These are phyloP conservation scores for Giardia muris DNA, from an alignment of 208 protist genomes.

Conservation along the genomic window DNA sequence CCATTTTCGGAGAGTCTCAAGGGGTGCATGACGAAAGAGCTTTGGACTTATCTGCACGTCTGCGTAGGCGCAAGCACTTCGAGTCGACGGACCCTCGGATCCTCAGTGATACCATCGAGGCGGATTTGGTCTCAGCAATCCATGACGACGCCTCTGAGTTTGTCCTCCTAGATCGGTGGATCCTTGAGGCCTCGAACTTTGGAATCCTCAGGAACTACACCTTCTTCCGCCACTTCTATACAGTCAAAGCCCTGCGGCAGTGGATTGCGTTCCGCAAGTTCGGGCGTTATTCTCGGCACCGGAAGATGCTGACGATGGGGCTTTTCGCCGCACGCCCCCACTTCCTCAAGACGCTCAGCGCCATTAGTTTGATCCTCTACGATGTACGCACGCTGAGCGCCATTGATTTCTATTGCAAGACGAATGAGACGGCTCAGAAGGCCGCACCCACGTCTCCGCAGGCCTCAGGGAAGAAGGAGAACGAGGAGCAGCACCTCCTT, in stretches of 20 bases:
- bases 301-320: not conserved
- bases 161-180: conserved; percentile 22
- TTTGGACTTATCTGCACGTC: no score
- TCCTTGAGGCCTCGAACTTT: conserved; percentile 22
- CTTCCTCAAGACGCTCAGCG: not conserved
- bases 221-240: conserved; percentile 19
- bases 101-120: not conserved
- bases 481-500: not conserved
- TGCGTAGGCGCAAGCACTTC: not conserved
- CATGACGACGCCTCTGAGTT: conserved; percentile 17
- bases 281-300: not conserved
- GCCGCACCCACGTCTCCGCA: not conserved
- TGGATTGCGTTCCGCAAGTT: conserved; percentile 15
- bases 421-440: not conserved
- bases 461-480: not conserved
- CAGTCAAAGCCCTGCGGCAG: not conserved
- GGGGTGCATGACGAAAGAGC: not conserved
- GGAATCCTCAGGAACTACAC: conserved; percentile 18
- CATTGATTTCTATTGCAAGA: not conserved
- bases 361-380: not conserved
- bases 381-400: not conserved
- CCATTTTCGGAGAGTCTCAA: not conserved
- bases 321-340: not conserved
- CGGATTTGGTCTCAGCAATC: not conserved
- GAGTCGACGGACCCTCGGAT: not conserved